A percentile compares a stretch with the other conserved stretches of the same genome.
Conservation (phyloP, 1,284 basidiomycete genomes). For the Fomitopsis betulina region DNA sequence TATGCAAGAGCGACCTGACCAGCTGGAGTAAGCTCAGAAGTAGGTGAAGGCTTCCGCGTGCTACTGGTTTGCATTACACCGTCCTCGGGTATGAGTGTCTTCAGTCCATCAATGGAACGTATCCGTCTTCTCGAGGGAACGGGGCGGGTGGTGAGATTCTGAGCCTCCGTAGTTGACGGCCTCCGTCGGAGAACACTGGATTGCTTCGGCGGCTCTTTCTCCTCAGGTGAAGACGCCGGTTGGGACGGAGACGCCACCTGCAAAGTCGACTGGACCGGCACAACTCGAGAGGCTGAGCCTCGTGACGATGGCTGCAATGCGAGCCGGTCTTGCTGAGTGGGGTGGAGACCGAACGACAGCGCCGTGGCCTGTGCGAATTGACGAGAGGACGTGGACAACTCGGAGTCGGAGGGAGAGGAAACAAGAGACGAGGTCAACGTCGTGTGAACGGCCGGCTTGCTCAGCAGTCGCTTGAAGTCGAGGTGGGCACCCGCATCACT, state of each 20-base stretch:
- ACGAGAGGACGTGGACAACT: constrained; percentile 16
- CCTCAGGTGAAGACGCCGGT: constrained; percentile 1
- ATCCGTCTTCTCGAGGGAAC: constrained; percentile 7
- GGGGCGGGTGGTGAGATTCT: constrained; percentile 4
- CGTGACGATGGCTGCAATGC: not conserved
- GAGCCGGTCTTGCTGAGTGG: not conserved
- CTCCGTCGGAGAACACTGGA: constrained; percentile 42
- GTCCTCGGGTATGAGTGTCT: not conserved
- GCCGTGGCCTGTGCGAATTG: not conserved
- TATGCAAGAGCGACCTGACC: constrained; percentile 54
- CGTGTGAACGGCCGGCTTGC: constrained; percentile 31
- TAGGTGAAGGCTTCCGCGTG: constrained; percentile 4
- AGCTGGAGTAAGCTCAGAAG: constrained; percentile 46
- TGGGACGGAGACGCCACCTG: constrained; percentile 1
- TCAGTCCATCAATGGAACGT: constrained; percentile 3
- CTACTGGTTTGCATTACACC: constrained; percentile 4
- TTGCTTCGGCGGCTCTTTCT: constrained; percentile 13
- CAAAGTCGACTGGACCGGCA: not conserved
- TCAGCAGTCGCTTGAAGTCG: constrained; percentile 35
- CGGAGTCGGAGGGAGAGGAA: constrained; percentile 31
- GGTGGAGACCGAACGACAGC: not conserved
- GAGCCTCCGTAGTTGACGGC: constrained; percentile 25
- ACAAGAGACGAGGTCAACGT: constrained; percentile 25
- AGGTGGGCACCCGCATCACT: constrained; percentile 25
- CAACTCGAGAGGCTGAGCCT: not conserved